Conservation (phyloP, 192 early-diverging fungal species). For the Funneliformis mosseae region DNA sequence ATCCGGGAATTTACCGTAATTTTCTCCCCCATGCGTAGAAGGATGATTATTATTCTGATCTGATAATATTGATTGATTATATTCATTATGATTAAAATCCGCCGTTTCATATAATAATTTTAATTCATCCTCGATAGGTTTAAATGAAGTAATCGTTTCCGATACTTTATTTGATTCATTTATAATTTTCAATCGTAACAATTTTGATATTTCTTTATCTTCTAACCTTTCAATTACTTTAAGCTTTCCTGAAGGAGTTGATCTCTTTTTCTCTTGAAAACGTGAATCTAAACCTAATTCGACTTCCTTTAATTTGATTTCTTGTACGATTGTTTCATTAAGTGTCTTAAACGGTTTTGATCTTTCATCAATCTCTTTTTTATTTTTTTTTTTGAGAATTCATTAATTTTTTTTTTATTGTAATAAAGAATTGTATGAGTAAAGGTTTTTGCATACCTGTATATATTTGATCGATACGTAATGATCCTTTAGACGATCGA, state of each 20-base stretch:
- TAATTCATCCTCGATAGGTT: neutral
- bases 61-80: neutral
- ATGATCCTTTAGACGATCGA: neutral
- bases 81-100: neutral
- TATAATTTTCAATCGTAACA: neutral
- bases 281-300: neutral
- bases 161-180: neutral
- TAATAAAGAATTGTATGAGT: neutral
- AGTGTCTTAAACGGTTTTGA: neutral
- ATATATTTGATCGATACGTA: neutral
- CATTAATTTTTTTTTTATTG: neutral
- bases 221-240: neutral
- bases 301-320: neutral
- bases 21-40: neutral
- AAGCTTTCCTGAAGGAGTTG: neutral
- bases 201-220: neutral
- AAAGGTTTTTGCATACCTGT: neutral
- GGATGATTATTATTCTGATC: neutral
- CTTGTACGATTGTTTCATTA: neutral
- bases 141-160: neutral
- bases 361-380: neutral
- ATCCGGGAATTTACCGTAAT: neutral
- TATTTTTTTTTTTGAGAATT: neutral
- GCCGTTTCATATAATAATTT: neutral
- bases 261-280: neutral